phyloP scores from a whole-genome alignment of 179 eudicot genomes.

The Pouteria campechiana region DNA sequence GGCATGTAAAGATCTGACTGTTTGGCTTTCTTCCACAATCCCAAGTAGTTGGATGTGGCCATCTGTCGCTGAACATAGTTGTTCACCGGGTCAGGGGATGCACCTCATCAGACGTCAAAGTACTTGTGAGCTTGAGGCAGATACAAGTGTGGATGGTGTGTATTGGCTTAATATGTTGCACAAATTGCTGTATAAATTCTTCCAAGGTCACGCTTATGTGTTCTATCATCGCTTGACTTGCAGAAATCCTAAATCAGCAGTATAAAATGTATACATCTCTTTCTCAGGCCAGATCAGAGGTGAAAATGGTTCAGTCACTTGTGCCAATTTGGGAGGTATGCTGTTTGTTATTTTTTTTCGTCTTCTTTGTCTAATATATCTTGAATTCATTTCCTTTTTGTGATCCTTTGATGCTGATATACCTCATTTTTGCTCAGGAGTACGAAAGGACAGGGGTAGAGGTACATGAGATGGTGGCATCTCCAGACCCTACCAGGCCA shows the following conservation, averaged over 20 bases:
- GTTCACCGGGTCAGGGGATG: constrained; percentile 22
- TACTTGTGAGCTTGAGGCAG: constrained; percentile 83
- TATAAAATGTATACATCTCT: constrained; percentile 56
- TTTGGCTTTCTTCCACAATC: constrained; percentile 69
- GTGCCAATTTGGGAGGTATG: constrained; percentile 97
- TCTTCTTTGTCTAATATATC: neutral
- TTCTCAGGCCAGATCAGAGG: constrained; percentile 70
- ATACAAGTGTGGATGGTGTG: constrained; percentile 65
- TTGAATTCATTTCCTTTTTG: too few species aligned
- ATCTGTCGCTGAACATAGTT: constrained; percentile 23
- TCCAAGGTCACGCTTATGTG: neutral
- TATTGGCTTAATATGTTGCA: neutral
- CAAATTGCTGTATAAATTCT: neutral
- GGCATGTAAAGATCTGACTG: constrained; percentile 15
- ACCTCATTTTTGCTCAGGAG: too few species aligned
- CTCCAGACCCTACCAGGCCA: constrained; percentile 56
- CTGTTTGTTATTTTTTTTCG: constrained; percentile 1
- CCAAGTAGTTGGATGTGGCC: constrained; percentile 80
- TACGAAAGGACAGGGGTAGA: constrained; percentile 71
- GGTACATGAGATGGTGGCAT: constrained; percentile 32
- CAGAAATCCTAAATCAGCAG: constrained; percentile 86
- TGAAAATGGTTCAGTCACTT: constrained; percentile 91
- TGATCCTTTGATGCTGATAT: too few species aligned
- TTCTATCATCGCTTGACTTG: constrained; percentile 2
- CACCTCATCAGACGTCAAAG: constrained; percentile 52